Base-by-base conservation (phyloP, 192 early-diverging fungal species). In the Diversispora eburnea region DNA sequence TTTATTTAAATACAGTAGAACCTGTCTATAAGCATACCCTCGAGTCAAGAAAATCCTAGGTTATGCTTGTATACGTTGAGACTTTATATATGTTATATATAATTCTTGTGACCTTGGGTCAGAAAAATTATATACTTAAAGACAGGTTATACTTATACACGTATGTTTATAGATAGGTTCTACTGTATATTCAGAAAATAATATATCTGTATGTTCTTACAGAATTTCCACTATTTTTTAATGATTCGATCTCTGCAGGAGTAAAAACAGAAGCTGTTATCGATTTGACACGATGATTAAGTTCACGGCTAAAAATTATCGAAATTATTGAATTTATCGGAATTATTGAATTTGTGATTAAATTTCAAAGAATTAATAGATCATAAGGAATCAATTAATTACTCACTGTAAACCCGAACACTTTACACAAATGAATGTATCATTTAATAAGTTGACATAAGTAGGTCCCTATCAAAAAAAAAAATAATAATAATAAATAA, bases 231-330 rank as follows among this genome's bases (percentile, higher is more conserved):
- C 83, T 83, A 19, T 79, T 70, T 46, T 83, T 77, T 13, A 89
- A 63, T 6, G 78, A 73, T 6, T 77, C 43, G 2, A 84, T 76
- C 42, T 88, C 86, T 15, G 82, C 74, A 45, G 78, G 57, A 10
- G 86, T 84, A 68, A 89, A 89, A 0, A 71, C 82, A 3, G 82
- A 85, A 20, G 86, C 84, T 9, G 85, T 84, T 54, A 89, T 79
- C 9, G 86, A 86, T 59, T 89, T 89, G 61, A 89, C 83, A 56
- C 88, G 75, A 74, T 88, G 86, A 73, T 81, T 83, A 60, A 88
- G 72, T 67, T 86, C 83, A 19, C 88, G 85, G 42, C 86, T 85
- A 70, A 17, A 17, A 48, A 54, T 7, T 48, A 61, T 33, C 2
- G 25, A 33, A 33, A 33, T 33, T 33, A 33, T 33, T 33, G 25